Conservation (phyloP, 2,329 filamentous ascomycete species). For the Ambrosiella xylebori region DNA sequence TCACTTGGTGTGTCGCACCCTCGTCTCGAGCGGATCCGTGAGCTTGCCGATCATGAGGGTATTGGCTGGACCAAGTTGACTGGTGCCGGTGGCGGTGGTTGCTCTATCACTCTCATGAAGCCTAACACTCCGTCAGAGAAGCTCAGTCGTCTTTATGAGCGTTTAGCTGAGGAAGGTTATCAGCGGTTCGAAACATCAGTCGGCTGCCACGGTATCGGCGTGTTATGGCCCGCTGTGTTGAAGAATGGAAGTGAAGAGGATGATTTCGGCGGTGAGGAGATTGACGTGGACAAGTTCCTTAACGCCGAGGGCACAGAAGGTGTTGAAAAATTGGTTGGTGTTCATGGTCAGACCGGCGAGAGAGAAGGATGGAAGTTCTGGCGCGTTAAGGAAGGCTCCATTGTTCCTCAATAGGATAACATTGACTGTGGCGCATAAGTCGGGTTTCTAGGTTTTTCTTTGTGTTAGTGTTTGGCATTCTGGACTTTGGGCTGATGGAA, state of each 20-base stretch:
- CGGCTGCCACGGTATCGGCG: constrained; percentile 82
- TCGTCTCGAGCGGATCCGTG: constrained; percentile 74
- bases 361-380: constrained; percentile 78
- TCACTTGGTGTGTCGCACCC: constrained; percentile 89
- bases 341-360: constrained; percentile 49
- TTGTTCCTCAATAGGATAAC: constrained; percentile 2
- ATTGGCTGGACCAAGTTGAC: constrained; percentile 97
- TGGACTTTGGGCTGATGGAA: neutral
- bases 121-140: constrained; percentile 41
- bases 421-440: neutral
- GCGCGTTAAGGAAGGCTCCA: constrained; percentile 33
- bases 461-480: constrained; percentile 2
- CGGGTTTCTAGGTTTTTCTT: neutral
- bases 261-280: constrained; percentile 70
- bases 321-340: constrained; percentile 74
- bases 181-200: constrained; percentile 75
- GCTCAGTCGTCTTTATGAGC: constrained; percentile 44
- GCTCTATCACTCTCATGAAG: constrained; percentile 78
- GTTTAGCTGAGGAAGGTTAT: constrained; percentile 56
- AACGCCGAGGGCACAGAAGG: constrained; percentile 69
- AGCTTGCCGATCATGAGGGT: constrained; percentile 72
- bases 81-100: constrained; percentile 86
- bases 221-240: constrained; percentile 81
- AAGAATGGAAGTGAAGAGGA: constrained; percentile 70
- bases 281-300: constrained; percentile 70